These are phyloP conservation scores for Penicillium sp. DNA, from an alignment of 2,329 filamentous ascomycete species.

Conservation along the genomic window DNA sequence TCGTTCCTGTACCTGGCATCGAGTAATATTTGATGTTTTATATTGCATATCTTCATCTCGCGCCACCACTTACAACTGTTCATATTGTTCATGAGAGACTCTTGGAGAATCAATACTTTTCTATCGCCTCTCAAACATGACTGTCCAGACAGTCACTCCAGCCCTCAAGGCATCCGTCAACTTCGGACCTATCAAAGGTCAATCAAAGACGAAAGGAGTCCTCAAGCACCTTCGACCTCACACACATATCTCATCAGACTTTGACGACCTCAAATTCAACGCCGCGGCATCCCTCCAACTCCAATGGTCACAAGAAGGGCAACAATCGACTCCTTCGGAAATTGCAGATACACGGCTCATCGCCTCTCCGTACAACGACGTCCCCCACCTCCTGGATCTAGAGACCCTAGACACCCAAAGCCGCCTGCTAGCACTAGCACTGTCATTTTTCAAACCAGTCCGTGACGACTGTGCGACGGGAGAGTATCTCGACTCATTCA, in stretches of 20 bases:
- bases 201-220: background rate
- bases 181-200: background rate
- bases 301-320: conserved; percentile 19
- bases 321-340: background rate
- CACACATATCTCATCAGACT: conserved; percentile 40
- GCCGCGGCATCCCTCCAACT: conserved; percentile 44
- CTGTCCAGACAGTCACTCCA: conserved; percentile 10
- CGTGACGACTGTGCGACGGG: conserved; percentile 77
- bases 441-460: conserved; percentile 67
- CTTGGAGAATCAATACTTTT: background rate
- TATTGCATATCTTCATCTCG: background rate
- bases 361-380: conserved; percentile 76
- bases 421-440: conserved; percentile 72
- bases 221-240: conserved; percentile 37
- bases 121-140: conserved; percentile 11
- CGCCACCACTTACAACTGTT: background rate
- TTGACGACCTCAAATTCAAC: conserved; percentile 43
- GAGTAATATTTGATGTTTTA: background rate
- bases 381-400: conserved; percentile 75
- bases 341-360: conserved; percentile 55
- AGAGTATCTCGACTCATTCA: conserved; percentile 75
- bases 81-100: background rate
- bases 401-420: conserved; percentile 68
- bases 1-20: background rate
- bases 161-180: conserved; percentile 1